Evolutionary conservation across 2,329 filamentous ascomycete genomes (phyloP), one percentile per base, ranked within the genome.

Genomic region (Conoideocrella luteorostrata): DNA sequence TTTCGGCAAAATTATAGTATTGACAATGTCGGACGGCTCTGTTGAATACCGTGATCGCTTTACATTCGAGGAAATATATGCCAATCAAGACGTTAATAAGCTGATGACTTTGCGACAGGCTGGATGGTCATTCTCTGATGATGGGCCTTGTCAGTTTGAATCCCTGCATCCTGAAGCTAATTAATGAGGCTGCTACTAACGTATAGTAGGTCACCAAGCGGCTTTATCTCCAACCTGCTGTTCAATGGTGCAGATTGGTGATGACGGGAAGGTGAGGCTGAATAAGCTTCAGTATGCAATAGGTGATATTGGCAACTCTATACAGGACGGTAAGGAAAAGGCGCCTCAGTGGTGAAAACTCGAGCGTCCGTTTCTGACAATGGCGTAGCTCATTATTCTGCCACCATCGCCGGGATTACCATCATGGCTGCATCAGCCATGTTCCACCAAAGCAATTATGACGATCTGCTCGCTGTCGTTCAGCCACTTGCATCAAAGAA

Each of bases 1-100:
- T 53, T 80, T 84, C 47, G 84, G 86, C 39, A 88, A 80, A 46
- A 72, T 85, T 2, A 50, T 95, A 3, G 81, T 84, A 23, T 71
- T 95, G 46, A 75, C 77, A 21, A 87, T 87, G 53, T 86, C 86
- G 48, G 89, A 95, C 58, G 87, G 90, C 10, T 84, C 81, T 0
- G 71, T 94, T 4, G 83, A 93, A 52, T 87, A 91, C 61, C 80
- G 87, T 44, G 86, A 94, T 56, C 78, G 88, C 10, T 72, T 77
- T 38, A 86, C 79, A 0, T 84, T 95, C 75, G 72, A 79, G 4
- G 74, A 82, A 42, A 69, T 90, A 1, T 81, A 78, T 49, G 74
- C 77, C 5, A 76, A 84, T 44, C 72, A 75, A 22, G 83, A 85
- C 53, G 65, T 78, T 7, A 75, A 79, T 34, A 79, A 71, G 36